These are phyloP conservation scores for Colletotrichum incanum DNA, from an alignment of 2,329 filamentous ascomycete genomes.

Conservation along the genomic window DNA sequence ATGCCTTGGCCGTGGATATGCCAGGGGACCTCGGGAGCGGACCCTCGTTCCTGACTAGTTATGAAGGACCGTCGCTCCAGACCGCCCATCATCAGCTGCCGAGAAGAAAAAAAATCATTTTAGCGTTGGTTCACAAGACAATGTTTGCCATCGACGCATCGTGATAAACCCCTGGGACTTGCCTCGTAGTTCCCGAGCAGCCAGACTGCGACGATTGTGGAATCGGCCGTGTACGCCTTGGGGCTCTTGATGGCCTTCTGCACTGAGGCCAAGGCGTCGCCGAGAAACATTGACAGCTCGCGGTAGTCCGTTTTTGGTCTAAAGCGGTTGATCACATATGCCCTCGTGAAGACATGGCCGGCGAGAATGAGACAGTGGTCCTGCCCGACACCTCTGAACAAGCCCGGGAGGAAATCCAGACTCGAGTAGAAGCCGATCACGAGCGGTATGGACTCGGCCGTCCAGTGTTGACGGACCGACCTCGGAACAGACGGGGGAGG, in stretches of 20 bases:
- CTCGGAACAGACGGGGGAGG: constrained; percentile 6
- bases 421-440: constrained; percentile 56
- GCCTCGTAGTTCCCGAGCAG: constrained; percentile 59
- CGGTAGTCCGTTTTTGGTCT: constrained; percentile 51
- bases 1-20: constrained; percentile 56
- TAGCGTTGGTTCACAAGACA: background rate
- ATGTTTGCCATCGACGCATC: background rate
- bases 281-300: constrained; percentile 55
- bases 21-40: constrained; percentile 47
- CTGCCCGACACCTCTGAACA: constrained; percentile 47
- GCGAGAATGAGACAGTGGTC: constrained; percentile 57
- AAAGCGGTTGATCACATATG: constrained; percentile 56
- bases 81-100: constrained; percentile 57
- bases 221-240: constrained; percentile 50
- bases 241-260: constrained; percentile 53
- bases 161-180: background rate
- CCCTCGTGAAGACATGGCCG: constrained; percentile 58
- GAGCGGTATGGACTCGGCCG: constrained; percentile 56
- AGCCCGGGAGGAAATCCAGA: constrained; percentile 53
- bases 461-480: constrained; percentile 56
- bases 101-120: background rate
- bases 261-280: constrained; percentile 56
- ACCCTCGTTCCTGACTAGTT: background rate
- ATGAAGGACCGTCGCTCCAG: constrained; percentile 44
- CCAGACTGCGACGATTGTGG: constrained; percentile 58